phyloP scores from a whole-genome alignment of 495 filamentous ascomycete genomes.

The Penicillium fimorum region DNA sequence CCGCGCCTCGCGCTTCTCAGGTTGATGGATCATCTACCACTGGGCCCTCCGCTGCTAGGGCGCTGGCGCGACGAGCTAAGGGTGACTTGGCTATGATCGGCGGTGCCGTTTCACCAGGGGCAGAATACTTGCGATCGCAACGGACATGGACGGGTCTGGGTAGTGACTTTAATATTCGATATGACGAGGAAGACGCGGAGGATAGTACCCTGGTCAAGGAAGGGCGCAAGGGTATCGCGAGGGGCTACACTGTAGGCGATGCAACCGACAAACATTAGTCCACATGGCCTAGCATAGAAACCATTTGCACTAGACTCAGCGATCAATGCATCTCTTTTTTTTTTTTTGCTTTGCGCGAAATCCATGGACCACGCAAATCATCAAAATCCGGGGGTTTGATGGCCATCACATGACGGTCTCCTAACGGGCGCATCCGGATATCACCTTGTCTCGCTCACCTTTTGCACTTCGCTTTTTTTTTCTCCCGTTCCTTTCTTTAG shows the following conservation, averaged over 20 bases:
- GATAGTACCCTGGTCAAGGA: slow-evolving; percentile 65
- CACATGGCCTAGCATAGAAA: slow-evolving; percentile 6
- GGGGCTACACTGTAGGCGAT: slow-evolving; percentile 79
- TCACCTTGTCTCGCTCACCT: slow-evolving; percentile 11
- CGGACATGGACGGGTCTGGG: slow-evolving; percentile 91
- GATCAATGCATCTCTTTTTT: slow-evolving; percentile 3
- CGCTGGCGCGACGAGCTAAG: slow-evolving; percentile 60
- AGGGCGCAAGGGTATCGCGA: slow-evolving; percentile 84
- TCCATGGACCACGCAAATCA: background rate
- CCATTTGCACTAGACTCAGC: slow-evolving; percentile 13
- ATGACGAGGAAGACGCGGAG: slow-evolving; percentile 56
- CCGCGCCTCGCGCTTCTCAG: slow-evolving; percentile 34
- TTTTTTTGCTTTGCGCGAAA: background rate
- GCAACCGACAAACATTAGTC: slow-evolving; percentile 40
- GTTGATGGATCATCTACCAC: slow-evolving; percentile 34
- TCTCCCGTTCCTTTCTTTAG: slow-evolving; percentile 9
- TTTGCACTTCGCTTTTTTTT: slow-evolving; percentile 9
- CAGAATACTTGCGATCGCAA: slow-evolving; percentile 78
- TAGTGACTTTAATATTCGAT: slow-evolving; percentile 72
- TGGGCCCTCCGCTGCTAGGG: slow-evolving; percentile 34
- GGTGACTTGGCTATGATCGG: slow-evolving; percentile 74
- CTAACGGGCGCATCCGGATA: slow-evolving; percentile 27
- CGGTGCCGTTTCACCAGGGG: slow-evolving; percentile 81
- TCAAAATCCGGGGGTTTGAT: slow-evolving; percentile 10
- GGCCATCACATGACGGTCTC: slow-evolving; percentile 29